Base-by-base conservation (phyloP, 2,329 filamentous ascomycete genomes). In the Arthrobotrys sinensis region DNA sequence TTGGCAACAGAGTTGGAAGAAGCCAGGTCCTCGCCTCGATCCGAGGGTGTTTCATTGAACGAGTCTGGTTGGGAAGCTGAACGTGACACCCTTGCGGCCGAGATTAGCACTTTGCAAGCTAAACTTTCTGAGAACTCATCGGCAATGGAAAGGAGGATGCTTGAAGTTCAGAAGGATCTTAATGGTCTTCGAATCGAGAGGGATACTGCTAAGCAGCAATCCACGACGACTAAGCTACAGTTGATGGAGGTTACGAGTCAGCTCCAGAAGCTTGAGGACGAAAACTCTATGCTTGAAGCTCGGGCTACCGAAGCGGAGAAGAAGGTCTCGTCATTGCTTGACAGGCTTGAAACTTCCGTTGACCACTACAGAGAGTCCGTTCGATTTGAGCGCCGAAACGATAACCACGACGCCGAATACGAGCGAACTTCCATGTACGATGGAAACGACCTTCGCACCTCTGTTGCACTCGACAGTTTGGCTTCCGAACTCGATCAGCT, bases 281-380 rank as follows among this genome's bases (percentile, higher is more conserved):
- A 97, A 84, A 97, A 98, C 82, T 85, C 86, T 0, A 86, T 91
- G 40, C 89, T 99, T 2, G 94, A 98, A 84, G 90, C 90, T 81
- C 92, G 95, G 50, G 95, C 94, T 4, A 88, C 90, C 64, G 95
- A 97, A 83, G 96, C 96, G 0, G 96, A 99, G 85, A 91, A 93
- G 80, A 97, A 97, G 83, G 96, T 99, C 21, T 93, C 93, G 36
- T 89, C 97, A 82, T 90, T 99, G 62, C 90, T 99, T 11, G 94
- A 98, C 84, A 95, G 98, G 83, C 94, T 99, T 43, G 95, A 97
- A 84, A 90, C 91, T 46, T 97, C 93, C 3, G 96, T 99, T 14
- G 94, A 96, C 85, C 97, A 93, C 83, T 98, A 98, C 85, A 92
- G 96, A 69, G 92, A 96, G 46, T 93, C 75, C n/a, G 80, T 80